Percentiles rank a stretch among this genome's conserved stretches.
These are phyloP conservation scores for Calonectria hongkongensis DNA, from an alignment of 2,329 filamentous ascomycete genomes.

Conservation along the genomic window DNA sequence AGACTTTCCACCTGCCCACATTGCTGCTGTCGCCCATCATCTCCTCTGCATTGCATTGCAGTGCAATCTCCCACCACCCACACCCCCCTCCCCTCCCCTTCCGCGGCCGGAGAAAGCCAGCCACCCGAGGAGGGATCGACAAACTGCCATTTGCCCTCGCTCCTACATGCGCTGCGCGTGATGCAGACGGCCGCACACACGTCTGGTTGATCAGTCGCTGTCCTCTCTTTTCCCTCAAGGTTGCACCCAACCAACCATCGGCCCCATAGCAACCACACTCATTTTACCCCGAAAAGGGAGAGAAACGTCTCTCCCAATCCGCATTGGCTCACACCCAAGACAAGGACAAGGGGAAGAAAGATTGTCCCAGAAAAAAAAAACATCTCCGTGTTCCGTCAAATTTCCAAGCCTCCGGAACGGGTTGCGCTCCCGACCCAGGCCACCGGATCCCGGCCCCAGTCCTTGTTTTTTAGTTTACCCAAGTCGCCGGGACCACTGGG, in stretches of 20 bases:
- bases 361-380: constrained; percentile 15
- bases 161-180: constrained; percentile 1
- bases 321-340: constrained; percentile 6
- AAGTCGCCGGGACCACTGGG: constrained; percentile 48
- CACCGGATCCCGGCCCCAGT: constrained; percentile 52
- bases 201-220: constrained; percentile 2
- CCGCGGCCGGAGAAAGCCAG: background rate
- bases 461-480: constrained; percentile 49
- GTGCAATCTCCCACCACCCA: constrained; percentile 32
- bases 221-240: constrained; percentile 9
- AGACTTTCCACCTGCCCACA: constrained; percentile 17
- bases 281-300: background rate
- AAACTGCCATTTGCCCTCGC: constrained; percentile 22
- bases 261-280: constrained; percentile 22
- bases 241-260: background rate
- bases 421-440: constrained; percentile 51
- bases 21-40: background rate
- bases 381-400: constrained; percentile 29
- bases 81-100: background rate
- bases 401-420: constrained; percentile 49
- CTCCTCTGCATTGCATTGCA: constrained; percentile 35
- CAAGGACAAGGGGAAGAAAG: constrained; percentile 12
- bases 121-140: constrained; percentile 27
- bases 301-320: background rate
- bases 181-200: constrained; percentile 10